Base-by-base conservation (phyloP, 768 basidiomycete genomes). In the Melanogaster broomeanus region DNA sequence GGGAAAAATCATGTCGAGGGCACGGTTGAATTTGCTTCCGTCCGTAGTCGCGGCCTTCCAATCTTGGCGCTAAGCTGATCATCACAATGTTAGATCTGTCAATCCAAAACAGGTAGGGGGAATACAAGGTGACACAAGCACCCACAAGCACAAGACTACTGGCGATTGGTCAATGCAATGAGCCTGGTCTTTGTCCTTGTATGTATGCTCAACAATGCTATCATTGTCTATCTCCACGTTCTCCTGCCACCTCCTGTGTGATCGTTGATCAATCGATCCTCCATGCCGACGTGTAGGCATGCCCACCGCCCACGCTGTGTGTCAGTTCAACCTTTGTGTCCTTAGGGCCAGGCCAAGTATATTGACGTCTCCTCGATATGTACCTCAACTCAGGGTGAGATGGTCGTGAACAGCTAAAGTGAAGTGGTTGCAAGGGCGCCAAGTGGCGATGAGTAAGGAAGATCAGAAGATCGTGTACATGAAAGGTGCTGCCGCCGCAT, bases 1-100 rank as follows among this genome's bases (percentile, higher is more conserved):
- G 63, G 54, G 62, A 63, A 63, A 41, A 12, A 41, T 27, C 19
- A 31, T 44, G 45, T 31, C 45, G 51, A 58, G 46, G 60, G 58
- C 49, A 31, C 24, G 22, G 41, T 28, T 18, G 25, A 30, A 47
- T 66, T 66, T 66, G 62, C 47, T 61, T 53, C 62, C 63, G 62
- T 48, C 28, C 43, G 31, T 38, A 40, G 35, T 42, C 63, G 58
- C 64, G 55, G 52, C 42, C 45, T 58, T 15, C 64, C 65, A 54
- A 44, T 53, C 45, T 49, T 2, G 3, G 30, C 53, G 22, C 34
- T 55, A n/a, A 44, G 60, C 33, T 60, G 65, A 67, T 64, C 65
- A 44, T 46, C 28, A 25, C 7, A 24, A 24, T 30, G 18, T 47
- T 15, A 21, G 27, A 24, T 19, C 1, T 30, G 4, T 8, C 42